Evolutionary conservation across 2,329 filamentous ascomycete species (phyloP).

Genomic region (Calonectria hawksworthii): DNA sequence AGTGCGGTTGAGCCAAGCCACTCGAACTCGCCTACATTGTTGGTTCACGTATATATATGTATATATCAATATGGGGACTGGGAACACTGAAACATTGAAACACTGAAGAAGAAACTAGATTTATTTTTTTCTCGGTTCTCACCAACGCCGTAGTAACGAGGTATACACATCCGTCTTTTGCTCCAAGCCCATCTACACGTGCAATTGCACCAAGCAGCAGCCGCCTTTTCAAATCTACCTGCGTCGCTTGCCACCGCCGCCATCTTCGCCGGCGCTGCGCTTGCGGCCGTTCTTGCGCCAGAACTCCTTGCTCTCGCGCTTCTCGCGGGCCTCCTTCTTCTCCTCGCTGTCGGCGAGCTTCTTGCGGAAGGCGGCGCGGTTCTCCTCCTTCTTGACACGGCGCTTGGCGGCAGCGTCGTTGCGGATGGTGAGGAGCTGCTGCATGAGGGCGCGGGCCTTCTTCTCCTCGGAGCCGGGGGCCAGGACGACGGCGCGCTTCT

Average conservation of each 20-base stretch:
- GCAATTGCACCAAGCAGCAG: not conserved
- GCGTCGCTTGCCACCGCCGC: conserved; percentile 53
- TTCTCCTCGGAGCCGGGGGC: conserved; percentile 87
- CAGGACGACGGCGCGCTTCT: conserved; percentile 93
- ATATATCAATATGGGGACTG: not conserved
- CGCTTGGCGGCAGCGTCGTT: conserved; percentile 93
- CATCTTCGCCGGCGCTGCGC: conserved; percentile 60
- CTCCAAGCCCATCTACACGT: not conserved
- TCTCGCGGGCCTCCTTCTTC: conserved; percentile 89
- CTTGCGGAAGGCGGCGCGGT: conserved; percentile 82
- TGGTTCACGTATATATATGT: not conserved
- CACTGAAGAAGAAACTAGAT: conserved; percentile 4
- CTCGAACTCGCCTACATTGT: not conserved
- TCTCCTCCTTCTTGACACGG: conserved; percentile 87
- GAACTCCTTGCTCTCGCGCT: conserved; percentile 91
- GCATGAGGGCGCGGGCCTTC: conserved; percentile 88
- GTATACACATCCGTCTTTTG: conserved; percentile 38
- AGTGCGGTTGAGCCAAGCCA: not conserved
- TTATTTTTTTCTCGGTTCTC: conserved; percentile 31
- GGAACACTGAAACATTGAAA: not conserved
- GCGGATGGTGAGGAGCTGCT: conserved; percentile 90
- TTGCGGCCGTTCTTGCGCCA: conserved; percentile 92
- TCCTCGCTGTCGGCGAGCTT: conserved; percentile 87
- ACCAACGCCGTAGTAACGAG: conserved; percentile 42
- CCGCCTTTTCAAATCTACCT: conserved; percentile 34